Conservation (phyloP, 768 basidiomycete genomes). For the Termitomyces sp. region DNA sequence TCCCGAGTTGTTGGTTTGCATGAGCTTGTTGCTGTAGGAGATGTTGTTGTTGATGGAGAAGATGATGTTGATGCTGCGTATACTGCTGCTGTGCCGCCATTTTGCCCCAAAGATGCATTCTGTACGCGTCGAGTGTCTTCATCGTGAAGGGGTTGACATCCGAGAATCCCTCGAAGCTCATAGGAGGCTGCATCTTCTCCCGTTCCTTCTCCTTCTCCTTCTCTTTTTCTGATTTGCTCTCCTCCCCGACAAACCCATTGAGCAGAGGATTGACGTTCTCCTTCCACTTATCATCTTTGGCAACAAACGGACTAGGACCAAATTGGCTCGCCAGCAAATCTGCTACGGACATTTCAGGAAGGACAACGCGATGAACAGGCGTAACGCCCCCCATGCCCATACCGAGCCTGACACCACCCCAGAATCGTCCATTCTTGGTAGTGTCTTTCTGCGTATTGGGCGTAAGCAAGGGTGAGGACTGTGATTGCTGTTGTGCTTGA, state of each 20-base stretch:
- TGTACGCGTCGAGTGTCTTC: conserved; percentile 80
- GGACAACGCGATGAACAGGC: conserved; percentile 79
- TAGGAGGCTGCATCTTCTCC: conserved; percentile 16
- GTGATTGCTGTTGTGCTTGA: conserved; percentile 19
- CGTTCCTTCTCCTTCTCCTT: conserved; percentile 12
- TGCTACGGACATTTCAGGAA: conserved; percentile 55
- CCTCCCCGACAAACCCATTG: conserved; percentile 32
- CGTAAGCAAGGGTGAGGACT: conserved; percentile 34
- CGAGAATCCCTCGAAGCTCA: conserved; percentile 71
- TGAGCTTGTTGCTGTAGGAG: conserved; percentile 30
- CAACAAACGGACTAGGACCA: conserved; percentile 10
- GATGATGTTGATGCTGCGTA: conserved; percentile 42
- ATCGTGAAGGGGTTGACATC: conserved; percentile 84
- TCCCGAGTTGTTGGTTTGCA: conserved; percentile 26
- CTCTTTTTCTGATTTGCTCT: neutral
- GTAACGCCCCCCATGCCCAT: conserved; percentile 62
- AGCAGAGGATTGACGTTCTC: conserved; percentile 81
- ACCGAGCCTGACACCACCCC: conserved; percentile 64
- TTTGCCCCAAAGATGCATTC: conserved; percentile 91
- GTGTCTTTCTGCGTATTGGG: conserved; percentile 79
- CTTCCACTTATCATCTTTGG: conserved; percentile 37
- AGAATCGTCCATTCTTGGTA: conserved; percentile 55
- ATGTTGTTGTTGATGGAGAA: conserved; percentile 45
- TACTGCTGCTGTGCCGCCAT: conserved; percentile 73
- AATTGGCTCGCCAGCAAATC: conserved; percentile 17